These are phyloP conservation scores for Penicillium dipodomyicola DNA, from an alignment of 495 filamentous ascomycete species.

Conservation along the genomic window DNA sequence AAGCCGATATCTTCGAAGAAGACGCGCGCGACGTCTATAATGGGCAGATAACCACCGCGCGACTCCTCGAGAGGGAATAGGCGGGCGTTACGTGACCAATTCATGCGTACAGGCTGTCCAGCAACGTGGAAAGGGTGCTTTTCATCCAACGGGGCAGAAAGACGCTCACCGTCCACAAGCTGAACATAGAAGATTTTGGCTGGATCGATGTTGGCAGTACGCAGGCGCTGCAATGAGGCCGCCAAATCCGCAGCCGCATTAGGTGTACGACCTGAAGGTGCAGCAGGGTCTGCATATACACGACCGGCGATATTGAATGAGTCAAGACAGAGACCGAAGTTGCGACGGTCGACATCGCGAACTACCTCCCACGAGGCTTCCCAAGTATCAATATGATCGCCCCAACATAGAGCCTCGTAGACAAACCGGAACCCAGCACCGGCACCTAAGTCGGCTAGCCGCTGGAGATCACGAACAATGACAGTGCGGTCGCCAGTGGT, in stretches of 20 bases:
- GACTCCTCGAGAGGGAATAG: constrained; percentile 73
- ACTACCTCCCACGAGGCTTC: constrained; percentile 71
- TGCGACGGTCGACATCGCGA: constrained; percentile 59
- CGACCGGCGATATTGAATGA: constrained; percentile 78
- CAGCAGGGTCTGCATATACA: constrained; percentile 68
- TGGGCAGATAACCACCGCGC: constrained; percentile 69
- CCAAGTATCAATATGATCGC: constrained; percentile 70
- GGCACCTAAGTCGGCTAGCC: constrained; percentile 65
- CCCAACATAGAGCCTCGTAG: constrained; percentile 77
- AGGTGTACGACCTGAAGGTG: constrained; percentile 48
- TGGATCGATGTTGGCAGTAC: constrained; percentile 53
- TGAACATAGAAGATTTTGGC: constrained; percentile 78
- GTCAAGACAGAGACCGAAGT: constrained; percentile 78
- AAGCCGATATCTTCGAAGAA: constrained; percentile 66
- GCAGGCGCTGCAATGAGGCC: constrained; percentile 56
- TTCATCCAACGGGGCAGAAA: constrained; percentile 55
- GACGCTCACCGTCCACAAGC: constrained; percentile 70
- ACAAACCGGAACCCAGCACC: constrained; percentile 59
- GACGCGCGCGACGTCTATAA: constrained; percentile 55
- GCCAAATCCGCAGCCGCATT: constrained; percentile 59
- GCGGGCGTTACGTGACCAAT: constrained; percentile 75
- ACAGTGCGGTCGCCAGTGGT: constrained; percentile 55
- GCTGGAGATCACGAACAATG: constrained; percentile 62
- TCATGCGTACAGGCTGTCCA: constrained; percentile 68
- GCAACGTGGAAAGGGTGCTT: constrained; percentile 63